phyloP scores from a whole-genome alignment of 371 early-diverging fungal genomes.

The Entomophthora muscae region DNA sequence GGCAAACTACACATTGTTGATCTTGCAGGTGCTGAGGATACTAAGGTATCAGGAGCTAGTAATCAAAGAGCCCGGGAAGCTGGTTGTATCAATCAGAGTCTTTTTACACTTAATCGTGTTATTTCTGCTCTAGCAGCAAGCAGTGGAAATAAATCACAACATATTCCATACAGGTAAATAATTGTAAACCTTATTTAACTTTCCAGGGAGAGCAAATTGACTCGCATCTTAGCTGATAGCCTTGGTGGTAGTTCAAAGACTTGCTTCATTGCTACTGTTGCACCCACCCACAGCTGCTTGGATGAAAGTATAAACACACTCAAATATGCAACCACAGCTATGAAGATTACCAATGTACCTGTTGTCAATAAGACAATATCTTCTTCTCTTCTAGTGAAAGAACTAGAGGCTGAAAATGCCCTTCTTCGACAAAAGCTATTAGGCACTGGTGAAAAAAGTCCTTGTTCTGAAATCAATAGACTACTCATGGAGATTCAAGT shows the following conservation, averaged over 20 bases:
- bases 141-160: slow-evolving; percentile 11
- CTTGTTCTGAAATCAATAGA: neutral
- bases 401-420: neutral
- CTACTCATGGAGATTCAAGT: neutral
- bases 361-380: slow-evolving; percentile 36
- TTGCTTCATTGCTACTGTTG: slow-evolving; percentile 85
- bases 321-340: slow-evolving; percentile 88
- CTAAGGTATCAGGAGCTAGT: slow-evolving; percentile 79
- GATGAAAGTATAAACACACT: slow-evolving; percentile 88
- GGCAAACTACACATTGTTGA: slow-evolving; percentile 95
- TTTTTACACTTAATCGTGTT: slow-evolving; percentile 82
- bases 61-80: slow-evolving; percentile 77
- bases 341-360: slow-evolving; percentile 83
- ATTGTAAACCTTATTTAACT: too few relatives aligned
- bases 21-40: slow-evolving; percentile 94
- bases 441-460: neutral
- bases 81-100: slow-evolving; percentile 73
- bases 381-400: neutral
- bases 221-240: slow-evolving; percentile 87
- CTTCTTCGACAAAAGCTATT: neutral
- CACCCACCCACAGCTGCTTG: slow-evolving; percentile 48
- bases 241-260: slow-evolving; percentile 88
- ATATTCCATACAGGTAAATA: slow-evolving; percentile 93
- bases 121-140: slow-evolving; percentile 57
- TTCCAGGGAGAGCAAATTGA: slow-evolving; percentile 90